These are phyloP conservation scores for Gracilaria domingensis DNA, from an alignment of 23 red algal genomes.

Conservation along the genomic window DNA sequence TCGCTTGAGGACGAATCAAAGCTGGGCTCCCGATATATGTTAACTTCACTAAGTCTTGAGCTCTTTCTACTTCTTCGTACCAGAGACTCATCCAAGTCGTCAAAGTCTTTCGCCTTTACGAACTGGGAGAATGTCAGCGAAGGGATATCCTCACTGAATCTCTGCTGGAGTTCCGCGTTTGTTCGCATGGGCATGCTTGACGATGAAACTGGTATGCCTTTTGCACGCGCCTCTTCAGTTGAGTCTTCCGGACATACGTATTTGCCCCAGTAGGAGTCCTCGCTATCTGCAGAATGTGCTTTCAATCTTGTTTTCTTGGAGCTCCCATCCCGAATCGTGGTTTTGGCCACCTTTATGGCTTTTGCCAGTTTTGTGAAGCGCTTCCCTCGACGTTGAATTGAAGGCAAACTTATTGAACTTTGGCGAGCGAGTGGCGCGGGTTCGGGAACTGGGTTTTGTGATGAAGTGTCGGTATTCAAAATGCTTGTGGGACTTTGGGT, in stretches of 20 bases:
- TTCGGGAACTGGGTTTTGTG: background rate
- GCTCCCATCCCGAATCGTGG: slow-evolving; percentile 14
- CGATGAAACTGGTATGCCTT: slow-evolving; percentile 1
- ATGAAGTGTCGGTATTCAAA: background rate
- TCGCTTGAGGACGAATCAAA: background rate
- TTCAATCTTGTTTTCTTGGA: slow-evolving; percentile 16
- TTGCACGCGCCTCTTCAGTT: background rate
- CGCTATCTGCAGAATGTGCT: background rate
- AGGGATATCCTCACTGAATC: slow-evolving; percentile 9
- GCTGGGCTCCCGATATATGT: background rate
- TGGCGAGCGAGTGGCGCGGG: background rate
- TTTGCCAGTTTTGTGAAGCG: slow-evolving; percentile 23
- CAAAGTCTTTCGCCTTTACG: background rate
- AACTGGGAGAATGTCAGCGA: slow-evolving; percentile 36
- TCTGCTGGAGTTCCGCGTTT: background rate
- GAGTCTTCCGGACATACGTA: background rate
- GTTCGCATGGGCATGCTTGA: background rate
- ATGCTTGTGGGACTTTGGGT: slow-evolving; percentile 20
- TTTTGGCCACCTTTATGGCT: slow-evolving; percentile 12
- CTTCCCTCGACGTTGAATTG: background rate
- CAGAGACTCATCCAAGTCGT: slow-evolving; percentile 14
- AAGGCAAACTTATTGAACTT: slow-evolving; percentile 17
- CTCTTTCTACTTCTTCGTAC: background rate
- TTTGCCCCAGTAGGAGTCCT: background rate
- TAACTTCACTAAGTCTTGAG: slow-evolving; percentile 28